These are phyloP conservation scores for Magnolia kwangsiensis DNA, from an alignment of 164 flowering plant genomes.

Conservation along the genomic window DNA sequence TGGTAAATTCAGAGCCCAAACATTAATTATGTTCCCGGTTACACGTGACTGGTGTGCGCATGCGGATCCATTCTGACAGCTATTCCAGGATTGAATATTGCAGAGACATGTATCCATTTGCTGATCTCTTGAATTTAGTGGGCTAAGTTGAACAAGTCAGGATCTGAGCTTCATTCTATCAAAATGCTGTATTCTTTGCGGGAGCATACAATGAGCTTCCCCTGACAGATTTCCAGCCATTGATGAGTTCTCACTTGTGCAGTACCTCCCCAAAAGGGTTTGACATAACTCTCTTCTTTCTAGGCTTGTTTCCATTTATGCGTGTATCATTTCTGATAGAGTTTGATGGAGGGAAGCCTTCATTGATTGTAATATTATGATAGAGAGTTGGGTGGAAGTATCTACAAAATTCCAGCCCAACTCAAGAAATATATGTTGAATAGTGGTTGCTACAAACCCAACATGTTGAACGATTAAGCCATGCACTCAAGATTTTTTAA, in stretches of 20 bases:
- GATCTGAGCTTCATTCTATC: not conserved
- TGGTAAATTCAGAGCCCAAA: not conserved
- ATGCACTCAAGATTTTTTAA: not conserved
- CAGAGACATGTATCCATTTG: not conserved
- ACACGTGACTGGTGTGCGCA: slow-evolving; percentile 2
- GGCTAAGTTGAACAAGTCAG: not conserved
- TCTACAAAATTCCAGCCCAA: not conserved
- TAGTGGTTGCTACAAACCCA: not conserved
- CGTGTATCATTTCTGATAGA: not conserved
- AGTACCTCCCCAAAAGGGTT: not conserved
- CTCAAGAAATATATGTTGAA: not conserved
- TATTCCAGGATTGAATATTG: slow-evolving; percentile 1
- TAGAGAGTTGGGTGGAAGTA: not conserved
- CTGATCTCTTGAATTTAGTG: not conserved
- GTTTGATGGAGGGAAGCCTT: not conserved
- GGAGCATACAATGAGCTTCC: not conserved
- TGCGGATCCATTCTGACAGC: slow-evolving; percentile 1
- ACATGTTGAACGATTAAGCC: not conserved
- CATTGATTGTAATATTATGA: slow-evolving; percentile 1
- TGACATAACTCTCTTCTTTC: not conserved
- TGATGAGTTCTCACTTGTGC: not conserved
- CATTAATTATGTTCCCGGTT: not conserved
- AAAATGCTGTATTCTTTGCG: not conserved
- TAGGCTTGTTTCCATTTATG: not conserved
- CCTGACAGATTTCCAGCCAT: not conserved